Conservation (phyloP, 768 basidiomycete genomes). For the Tulasnella sp. region DNA sequence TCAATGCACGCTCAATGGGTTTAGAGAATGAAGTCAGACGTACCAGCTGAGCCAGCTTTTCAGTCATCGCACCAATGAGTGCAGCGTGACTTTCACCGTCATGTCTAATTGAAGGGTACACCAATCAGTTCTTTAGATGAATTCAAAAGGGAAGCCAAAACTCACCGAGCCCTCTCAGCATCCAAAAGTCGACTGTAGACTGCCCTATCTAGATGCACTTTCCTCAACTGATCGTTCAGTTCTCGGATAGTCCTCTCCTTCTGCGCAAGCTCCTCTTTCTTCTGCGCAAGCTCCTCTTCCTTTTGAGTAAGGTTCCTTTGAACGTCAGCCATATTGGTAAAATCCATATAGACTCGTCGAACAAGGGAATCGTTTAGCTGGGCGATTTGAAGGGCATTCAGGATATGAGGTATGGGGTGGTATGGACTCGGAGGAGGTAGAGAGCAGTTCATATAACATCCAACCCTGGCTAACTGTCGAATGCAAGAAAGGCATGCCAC, state of each 20-base stretch:
- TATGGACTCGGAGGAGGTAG: neutral
- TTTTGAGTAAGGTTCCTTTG: no score
- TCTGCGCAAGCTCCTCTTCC: no score
- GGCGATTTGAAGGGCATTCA: neutral
- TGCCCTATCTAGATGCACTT: no score
- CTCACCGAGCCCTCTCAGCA: neutral
- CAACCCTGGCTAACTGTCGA: neutral
- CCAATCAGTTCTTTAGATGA: neutral
- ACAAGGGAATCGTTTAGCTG: neutral
- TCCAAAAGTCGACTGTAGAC: neutral
- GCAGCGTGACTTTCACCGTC: neutral
- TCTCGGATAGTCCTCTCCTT: neutral
- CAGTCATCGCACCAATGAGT: neutral
- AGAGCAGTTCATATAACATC: neutral
- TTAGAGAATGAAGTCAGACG: neutral
- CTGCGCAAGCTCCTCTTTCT: neutral
- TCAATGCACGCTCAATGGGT: neutral
- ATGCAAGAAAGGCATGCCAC: neutral
- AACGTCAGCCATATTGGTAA: neutral
- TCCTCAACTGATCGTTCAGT: no score
- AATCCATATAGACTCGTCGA: neutral
- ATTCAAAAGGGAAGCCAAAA: neutral
- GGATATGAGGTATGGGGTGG: no score
- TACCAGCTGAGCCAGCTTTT: neutral
- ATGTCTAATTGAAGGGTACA: neutral